Evolutionary conservation across 495 filamentous ascomycete genomes (phyloP), one percentile per base, ranked within the genome.

Genomic region (Xylaria curta): DNA sequence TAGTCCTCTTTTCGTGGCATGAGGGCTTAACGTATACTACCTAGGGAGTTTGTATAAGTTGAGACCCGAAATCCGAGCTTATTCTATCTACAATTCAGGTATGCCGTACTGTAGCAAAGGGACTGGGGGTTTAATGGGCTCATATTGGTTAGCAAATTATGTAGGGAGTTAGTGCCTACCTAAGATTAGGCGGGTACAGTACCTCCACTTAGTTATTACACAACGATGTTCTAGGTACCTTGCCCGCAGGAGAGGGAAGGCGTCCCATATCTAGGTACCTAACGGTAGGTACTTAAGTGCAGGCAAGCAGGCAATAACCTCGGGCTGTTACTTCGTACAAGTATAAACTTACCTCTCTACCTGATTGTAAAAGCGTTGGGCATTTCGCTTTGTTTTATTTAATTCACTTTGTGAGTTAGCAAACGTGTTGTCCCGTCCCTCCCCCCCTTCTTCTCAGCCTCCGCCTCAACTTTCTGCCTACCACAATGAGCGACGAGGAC

Each of bases 401-500:
- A 12, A 42, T 42, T 38, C 36, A 38, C 8, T 5, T 38, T 38
- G 44, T 17, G 3, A 19, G 28, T 31, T 31, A 3, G 21, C 47
- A 51, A n/a, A 51, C 21, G 10, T 15, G 21, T 53, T 8, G 24
- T 53, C 49, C 21, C 61, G 47, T 21, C 21, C 36, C 24, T 44
- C 9, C 4, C 10, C 26, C 10, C 36, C 46, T 51, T 26, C 9
- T 46, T n/a, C n/a, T n/a, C n/a, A n/a, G n/a, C 31, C 26, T 51
- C 28, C 13, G 26, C 15, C 24, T 26, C 26, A 54, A 33, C 17
- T 58, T 21, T 38, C 28, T 26, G 36, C 36, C 21, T 15, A 31
- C 69, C 13, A 58, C 40, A 28, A 78, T 47, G 40, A 89, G 87
- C 72, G 82, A 91, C 74, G 90, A 87, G 33, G 91, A 92, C 63